A percentile compares a stretch with the other conserved stretches of the same genome.
These are phyloP conservation scores for Astrothelium subdiscretum DNA, from an alignment of 495 filamentous ascomycete genomes.

Conservation along the genomic window DNA sequence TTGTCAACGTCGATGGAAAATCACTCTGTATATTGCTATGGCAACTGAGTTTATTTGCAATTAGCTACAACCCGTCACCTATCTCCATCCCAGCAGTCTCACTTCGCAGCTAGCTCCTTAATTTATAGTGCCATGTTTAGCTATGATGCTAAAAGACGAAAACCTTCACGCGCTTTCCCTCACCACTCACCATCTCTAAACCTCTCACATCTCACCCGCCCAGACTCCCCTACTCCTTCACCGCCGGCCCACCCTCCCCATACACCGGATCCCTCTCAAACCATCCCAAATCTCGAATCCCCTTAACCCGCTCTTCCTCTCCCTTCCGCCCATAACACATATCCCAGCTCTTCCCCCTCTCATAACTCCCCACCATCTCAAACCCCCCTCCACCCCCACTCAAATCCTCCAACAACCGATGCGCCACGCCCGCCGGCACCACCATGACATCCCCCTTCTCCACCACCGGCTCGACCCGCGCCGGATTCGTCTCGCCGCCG, in stretches of 20 bases:
- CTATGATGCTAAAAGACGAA: too few species aligned
- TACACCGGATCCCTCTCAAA: conserved; percentile 20
- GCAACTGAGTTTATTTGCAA: too few species aligned
- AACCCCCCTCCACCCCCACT: conserved; percentile 36
- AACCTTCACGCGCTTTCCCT: neutral
- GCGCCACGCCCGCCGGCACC: conserved; percentile 53
- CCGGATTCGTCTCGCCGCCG: conserved; percentile 51
- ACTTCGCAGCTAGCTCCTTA: too few species aligned
- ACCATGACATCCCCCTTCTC: conserved; percentile 51
- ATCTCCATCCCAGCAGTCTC: too few species aligned
- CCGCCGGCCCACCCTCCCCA: conserved; percentile 17
- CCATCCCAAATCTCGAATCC: conserved; percentile 20
- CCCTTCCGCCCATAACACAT: conserved; percentile 53
- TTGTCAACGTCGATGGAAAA: too few species aligned
- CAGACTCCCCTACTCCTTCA: conserved; percentile 5
- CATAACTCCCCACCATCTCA: conserved; percentile 58
- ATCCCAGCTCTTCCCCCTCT: conserved; percentile 45
- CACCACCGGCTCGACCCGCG: conserved; percentile 43
- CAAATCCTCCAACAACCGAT: conserved; percentile 48
- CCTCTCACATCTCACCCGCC: neutral
- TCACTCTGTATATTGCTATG: too few species aligned
- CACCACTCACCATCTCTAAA: neutral
- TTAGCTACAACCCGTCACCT: too few species aligned
- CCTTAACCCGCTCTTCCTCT: conserved; percentile 17
- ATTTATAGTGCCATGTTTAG: too few species aligned